Base-by-base conservation (phyloP, 345 rosid species). In the Salix exigua region DNA sequence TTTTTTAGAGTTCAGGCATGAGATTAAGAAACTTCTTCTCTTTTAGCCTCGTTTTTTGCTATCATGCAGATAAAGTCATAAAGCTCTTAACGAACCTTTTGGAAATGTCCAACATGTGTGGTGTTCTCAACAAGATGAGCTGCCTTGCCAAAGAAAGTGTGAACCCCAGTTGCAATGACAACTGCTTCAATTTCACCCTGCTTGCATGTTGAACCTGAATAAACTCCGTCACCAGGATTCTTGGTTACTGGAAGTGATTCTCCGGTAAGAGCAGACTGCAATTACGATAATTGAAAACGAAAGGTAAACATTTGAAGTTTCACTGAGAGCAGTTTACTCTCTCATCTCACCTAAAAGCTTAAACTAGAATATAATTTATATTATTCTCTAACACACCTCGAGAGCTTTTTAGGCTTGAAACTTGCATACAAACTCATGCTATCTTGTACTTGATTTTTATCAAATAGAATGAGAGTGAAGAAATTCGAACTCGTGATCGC, bases 241-340 rank as follows among this genome's bases (percentile, higher is more conserved):
- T 84, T 80, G 33, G 83, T 78, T 37, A 83, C 79, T 5, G 81
- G 86, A 80, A 88, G 89, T 55, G 88, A 87, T 77, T 89, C 91
- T 28, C 91, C 91, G 0, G 92, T 85, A 13, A 87, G 87, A 28
- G 89, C 89, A 30, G 88, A 88, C 89, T 87, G 78, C 58, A 76
- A 67, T 40, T 35, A 53, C 21, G 25, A 23, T 28, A 38, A 51
- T 50, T 21, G 26, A 21, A 46, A 35, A 21, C 25, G 18, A 18
- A 25, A 25, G 37, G 23, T 61, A 38, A 46, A 64, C 23, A n/a
- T 18, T 28, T 62, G 14, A 17, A 30, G 11, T 17, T n/a, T 53
- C 46, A 46, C 5, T 46, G 18, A 46, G 1, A 46, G 18, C 50
- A 46, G 18, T 46, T 46, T 14, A 13, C 18, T 46, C 1, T 46